These are phyloP conservation scores for Phaeolepiota aurea DNA, from an alignment of 768 basidiomycete genomes.

Conservation along the genomic window DNA sequence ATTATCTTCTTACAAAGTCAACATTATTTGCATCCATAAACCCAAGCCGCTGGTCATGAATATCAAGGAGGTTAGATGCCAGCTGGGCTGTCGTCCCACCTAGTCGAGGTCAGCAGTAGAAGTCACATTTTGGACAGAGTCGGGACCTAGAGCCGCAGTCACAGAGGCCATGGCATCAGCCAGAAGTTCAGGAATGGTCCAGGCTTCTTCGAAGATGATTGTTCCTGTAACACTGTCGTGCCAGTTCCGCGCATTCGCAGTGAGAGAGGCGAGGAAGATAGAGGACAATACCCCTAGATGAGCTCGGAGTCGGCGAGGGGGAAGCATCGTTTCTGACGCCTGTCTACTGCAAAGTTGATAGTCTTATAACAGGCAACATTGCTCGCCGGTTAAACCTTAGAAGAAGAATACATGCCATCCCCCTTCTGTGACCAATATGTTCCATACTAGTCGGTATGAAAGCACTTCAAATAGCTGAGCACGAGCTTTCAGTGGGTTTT, in stretches of 20 bases:
- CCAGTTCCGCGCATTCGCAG: constrained; percentile 14
- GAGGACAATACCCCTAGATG: not conserved
- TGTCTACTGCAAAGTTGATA: too few relatives aligned
- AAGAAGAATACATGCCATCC: too few relatives aligned
- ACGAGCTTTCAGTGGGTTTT: too few relatives aligned
- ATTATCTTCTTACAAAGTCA: constrained; percentile 21
- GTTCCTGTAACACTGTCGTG: constrained; percentile 24
- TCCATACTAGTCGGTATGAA: too few relatives aligned
- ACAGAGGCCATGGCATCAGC: not conserved
- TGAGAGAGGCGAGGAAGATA: not conserved
- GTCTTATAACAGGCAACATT: too few relatives aligned
- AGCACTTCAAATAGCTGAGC: too few relatives aligned
- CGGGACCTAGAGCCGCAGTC: not conserved
- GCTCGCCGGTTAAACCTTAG: too few relatives aligned
- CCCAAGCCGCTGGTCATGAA: constrained; percentile 26
- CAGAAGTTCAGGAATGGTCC: constrained; percentile 25
- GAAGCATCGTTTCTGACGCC: too few relatives aligned
- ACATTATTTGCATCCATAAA: constrained; percentile 28
- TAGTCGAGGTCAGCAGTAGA: not conserved
- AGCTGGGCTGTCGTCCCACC: constrained; percentile 15
- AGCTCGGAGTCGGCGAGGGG: too few relatives aligned
- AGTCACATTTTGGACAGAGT: not conserved
- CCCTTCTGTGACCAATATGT: too few relatives aligned
- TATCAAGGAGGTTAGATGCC: constrained; percentile 24
- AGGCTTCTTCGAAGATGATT: constrained; percentile 32